Evolutionary conservation across 495 filamentous ascomycete species (phyloP).

Genomic region (Amphirosellinia nigrospora): DNA sequence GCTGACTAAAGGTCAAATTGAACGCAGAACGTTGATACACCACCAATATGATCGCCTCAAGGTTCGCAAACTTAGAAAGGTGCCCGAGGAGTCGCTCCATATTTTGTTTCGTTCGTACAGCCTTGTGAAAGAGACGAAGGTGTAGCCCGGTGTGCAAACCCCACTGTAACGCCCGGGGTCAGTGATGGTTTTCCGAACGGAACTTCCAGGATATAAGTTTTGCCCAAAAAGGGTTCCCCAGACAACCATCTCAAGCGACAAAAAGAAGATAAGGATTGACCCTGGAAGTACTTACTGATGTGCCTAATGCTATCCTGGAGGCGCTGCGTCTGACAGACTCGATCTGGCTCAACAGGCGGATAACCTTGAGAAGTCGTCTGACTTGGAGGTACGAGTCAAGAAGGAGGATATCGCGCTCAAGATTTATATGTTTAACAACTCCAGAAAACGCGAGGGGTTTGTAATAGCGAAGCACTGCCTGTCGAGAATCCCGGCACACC

Average conservation of each 20-base stretch:
- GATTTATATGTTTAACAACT: conserved; percentile 55
- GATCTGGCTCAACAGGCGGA: conserved; percentile 56
- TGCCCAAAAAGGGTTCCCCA: not conserved
- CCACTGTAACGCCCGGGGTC: conserved; percentile 31
- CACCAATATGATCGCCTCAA: conserved; percentile 51
- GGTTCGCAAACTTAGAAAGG: conserved; percentile 50
- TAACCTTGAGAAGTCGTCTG: conserved; percentile 53
- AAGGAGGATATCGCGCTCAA: conserved; percentile 54
- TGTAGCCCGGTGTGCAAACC: conserved; percentile 54
- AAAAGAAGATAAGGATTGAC: not conserved
- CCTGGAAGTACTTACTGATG: conserved; percentile 33
- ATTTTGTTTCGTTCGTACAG: conserved; percentile 53
- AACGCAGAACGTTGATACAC: conserved; percentile 57
- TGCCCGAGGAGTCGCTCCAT: conserved; percentile 51
- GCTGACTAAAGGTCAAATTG: conserved; percentile 46
- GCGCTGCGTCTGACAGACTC: conserved; percentile 50
- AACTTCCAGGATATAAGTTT: not conserved
- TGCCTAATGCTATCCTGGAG: conserved; percentile 52
- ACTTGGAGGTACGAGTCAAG: conserved; percentile 57
- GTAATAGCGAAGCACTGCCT: conserved; percentile 54
- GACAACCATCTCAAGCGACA: not conserved
- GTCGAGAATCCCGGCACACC: conserved; percentile 55
- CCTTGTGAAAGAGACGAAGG: conserved; percentile 51
- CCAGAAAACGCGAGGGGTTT: conserved; percentile 52
- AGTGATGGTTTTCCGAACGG: not conserved